Evolutionary conservation across 2,329 filamentous ascomycete genomes (phyloP).

Genomic region (Trichoderma sp.): DNA sequence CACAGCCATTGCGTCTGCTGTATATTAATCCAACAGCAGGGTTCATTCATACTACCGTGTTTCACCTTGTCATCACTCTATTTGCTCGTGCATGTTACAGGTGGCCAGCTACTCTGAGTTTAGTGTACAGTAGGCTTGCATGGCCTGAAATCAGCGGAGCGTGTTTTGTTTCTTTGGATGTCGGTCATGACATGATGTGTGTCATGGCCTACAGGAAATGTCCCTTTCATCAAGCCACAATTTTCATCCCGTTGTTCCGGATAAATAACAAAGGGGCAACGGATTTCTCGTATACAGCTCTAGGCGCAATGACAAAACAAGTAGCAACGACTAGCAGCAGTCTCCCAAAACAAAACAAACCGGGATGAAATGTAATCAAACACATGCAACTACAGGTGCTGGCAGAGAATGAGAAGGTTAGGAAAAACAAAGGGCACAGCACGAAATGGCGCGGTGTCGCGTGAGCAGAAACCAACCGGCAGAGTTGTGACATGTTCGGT

Average conservation of each 20-base stretch:
- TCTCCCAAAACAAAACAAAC: neutral
- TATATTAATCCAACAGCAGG: neutral
- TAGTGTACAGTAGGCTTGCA: neutral
- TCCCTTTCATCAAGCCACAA: neutral
- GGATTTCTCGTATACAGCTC: neutral
- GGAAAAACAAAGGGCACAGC: neutral
- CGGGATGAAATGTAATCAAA: neutral
- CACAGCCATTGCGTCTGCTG: neutral
- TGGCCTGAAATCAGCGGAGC: neutral
- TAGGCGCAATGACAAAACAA: neutral
- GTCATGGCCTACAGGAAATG: neutral
- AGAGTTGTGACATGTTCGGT: neutral
- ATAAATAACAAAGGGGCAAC: neutral
- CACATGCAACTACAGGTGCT: neutral
- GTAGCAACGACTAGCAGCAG: neutral
- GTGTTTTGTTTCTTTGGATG: neutral
- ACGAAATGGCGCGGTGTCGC: conserved; percentile 5
- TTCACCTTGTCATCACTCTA: neutral
- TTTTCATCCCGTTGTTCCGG: neutral
- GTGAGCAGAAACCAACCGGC: neutral
- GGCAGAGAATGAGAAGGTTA: neutral
- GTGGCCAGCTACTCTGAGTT: neutral
- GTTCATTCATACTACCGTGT: neutral
- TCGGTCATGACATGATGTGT: neutral
- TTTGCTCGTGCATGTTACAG: neutral